Evolutionary conservation across 1,139 yeast genomes (phyloP).

Genomic region (Geotrichum histeridarum): DNA sequence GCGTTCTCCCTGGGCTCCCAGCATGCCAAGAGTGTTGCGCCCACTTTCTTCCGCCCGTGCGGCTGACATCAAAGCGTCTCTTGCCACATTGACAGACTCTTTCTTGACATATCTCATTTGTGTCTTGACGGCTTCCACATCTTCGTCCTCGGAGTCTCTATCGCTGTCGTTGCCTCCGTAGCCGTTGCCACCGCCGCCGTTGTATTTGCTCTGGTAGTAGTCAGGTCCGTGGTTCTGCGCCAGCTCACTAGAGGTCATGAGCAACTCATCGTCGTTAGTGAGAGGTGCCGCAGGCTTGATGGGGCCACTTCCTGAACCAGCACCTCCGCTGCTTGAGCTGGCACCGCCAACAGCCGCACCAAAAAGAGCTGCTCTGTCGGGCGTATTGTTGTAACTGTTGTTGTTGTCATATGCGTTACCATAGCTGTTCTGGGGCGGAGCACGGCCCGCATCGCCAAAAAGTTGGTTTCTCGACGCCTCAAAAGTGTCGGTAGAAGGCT

Average conservation of each 20-base stretch:
- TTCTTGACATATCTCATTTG: conserved; percentile 83
- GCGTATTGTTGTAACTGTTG: conserved; percentile 2
- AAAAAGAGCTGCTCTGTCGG: conserved; percentile 18
- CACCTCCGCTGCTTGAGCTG: not conserved
- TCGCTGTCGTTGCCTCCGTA: conserved; percentile 29
- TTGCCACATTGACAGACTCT: conserved; percentile 77
- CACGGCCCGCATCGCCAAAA: conserved; percentile 20
- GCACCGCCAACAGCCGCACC: conserved; percentile 16
- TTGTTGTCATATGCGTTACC: not conserved
- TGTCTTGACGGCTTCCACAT: conserved; percentile 80
- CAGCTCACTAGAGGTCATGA: conserved; percentile 24
- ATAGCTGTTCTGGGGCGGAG: not conserved
- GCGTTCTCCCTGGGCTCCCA: conserved; percentile 87
- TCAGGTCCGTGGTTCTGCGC: conserved; percentile 10
- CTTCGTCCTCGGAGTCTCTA: conserved; percentile 59
- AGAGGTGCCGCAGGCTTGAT: conserved; percentile 32
- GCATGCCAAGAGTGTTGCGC: conserved; percentile 80
- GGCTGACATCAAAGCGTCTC: conserved; percentile 83
- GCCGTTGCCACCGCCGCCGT: conserved; percentile 5
- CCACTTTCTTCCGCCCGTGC: conserved; percentile 91
- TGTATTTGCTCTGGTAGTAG: not conserved
- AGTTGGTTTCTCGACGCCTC: conserved; percentile 25
- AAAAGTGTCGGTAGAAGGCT: conserved; percentile 29
- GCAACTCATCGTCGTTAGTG: conserved; percentile 59
- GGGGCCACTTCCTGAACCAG: not conserved